phyloP scores from a whole-genome alignment of 352 stramenopile genomes.

The Globisporangium mamillatum region DNA sequence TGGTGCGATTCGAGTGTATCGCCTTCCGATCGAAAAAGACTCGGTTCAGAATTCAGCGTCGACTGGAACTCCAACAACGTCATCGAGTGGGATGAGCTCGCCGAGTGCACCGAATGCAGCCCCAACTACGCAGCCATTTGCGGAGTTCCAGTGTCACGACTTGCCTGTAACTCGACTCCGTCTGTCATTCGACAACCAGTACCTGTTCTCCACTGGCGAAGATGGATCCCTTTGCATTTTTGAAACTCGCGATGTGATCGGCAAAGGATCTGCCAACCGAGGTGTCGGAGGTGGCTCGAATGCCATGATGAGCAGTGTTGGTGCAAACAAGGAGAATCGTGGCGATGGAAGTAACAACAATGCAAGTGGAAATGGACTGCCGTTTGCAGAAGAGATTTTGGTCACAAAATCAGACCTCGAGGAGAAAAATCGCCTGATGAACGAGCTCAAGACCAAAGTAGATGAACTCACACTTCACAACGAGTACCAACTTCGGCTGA shows the following conservation, averaged over 20 bases:
- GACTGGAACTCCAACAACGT: conserved; percentile 14
- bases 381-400: conserved; percentile 91
- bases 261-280: conserved; percentile 39
- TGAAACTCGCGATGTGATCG: conserved; percentile 68
- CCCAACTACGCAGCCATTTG: conserved; percentile 28
- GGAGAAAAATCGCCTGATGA: conserved; percentile 91
- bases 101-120: conserved; percentile 16
- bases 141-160: conserved; percentile 82
- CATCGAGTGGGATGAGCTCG: conserved; percentile 16
- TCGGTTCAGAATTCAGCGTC: conserved; percentile 12
- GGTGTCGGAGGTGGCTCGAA: conserved; percentile 23
- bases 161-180: conserved; percentile 68
- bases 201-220: conserved; percentile 91
- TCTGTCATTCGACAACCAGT: conserved; percentile 88
- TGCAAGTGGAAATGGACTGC: conserved; percentile 53
- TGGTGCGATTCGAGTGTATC: conserved; percentile 71
- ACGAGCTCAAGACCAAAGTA: conserved; percentile 93
- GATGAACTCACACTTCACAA: conserved; percentile 94
- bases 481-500: conserved; percentile 93
- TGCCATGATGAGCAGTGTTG: conserved; percentile 28
- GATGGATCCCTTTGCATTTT: conserved; percentile 91
- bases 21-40: conserved; percentile 67
- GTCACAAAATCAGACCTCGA: conserved; percentile 93
- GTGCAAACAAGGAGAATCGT: conserved; percentile 25
- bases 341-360: conserved; percentile 23